phyloP scores from a whole-genome alignment of 352 stramenopile genomes.

The Phytopythium ostracodes region DNA sequence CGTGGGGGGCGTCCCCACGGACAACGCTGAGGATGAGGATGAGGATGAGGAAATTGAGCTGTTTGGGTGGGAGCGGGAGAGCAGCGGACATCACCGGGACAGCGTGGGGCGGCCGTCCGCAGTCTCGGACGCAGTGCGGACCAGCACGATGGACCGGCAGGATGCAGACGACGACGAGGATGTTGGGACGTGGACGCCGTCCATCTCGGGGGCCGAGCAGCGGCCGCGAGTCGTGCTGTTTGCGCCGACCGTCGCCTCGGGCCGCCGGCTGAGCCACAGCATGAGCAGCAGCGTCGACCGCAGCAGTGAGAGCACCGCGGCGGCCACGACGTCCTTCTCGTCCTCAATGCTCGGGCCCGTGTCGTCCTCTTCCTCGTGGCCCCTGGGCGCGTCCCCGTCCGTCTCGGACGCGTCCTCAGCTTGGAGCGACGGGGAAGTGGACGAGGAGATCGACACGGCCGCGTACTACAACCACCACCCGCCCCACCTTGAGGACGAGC shows the following conservation, averaged over 20 bases:
- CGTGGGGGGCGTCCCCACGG: neutral
- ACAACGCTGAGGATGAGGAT: neutral
- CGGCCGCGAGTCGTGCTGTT: constrained; percentile 1
- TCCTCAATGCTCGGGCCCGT: constrained; percentile 5
- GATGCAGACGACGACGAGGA: neutral
- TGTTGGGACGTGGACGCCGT: neutral
- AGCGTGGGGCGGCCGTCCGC: neutral
- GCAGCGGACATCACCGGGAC: neutral
- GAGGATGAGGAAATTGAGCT: neutral
- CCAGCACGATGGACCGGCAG: neutral
- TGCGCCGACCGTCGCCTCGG: neutral
- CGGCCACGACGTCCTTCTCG: neutral
- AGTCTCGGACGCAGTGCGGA: neutral
- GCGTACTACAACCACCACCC: constrained; percentile 4
- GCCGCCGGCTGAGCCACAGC: neutral
- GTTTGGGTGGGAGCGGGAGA: constrained; percentile 4
- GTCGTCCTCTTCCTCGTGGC: constrained; percentile 1
- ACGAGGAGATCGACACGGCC: constrained; percentile 13
- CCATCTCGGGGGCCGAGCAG: neutral
- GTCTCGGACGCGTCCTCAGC: constrained; percentile 4
- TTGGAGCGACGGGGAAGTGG: constrained; percentile 7
- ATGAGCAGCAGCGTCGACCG: neutral
- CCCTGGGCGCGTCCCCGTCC: constrained; percentile 6
- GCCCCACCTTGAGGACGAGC: constrained; percentile 4
- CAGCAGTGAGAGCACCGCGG: neutral